Percentiles rank a stretch among this genome's conserved stretches.
Conservation (phyloP, 2,329 filamentous ascomycete species). For the Alternaria burnsii region DNA sequence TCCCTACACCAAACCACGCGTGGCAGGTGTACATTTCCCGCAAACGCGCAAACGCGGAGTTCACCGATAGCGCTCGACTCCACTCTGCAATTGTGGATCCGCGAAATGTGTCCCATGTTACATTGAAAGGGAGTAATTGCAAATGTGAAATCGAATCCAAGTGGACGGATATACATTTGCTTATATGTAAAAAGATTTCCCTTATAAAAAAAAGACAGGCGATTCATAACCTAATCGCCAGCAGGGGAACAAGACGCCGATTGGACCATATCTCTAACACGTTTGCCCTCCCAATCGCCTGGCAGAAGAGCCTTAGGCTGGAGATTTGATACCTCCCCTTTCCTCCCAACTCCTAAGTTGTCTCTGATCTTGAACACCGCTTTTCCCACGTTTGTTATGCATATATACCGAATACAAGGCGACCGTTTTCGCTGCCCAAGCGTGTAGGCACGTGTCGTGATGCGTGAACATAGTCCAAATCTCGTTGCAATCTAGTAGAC, state of each 20-base stretch:
- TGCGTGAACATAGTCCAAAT: conserved; percentile 54
- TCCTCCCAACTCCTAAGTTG: background rate
- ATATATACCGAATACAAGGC: conserved; percentile 33
- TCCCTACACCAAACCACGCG: conserved; percentile 18
- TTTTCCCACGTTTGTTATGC: conserved; percentile 13
- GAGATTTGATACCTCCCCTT: background rate
- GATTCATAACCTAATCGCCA: conserved; percentile 31
- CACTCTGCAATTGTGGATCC: conserved; percentile 14
- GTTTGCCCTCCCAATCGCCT: background rate
- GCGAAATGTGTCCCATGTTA: background rate
- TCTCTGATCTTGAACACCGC: background rate
- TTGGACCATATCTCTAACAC: background rate
- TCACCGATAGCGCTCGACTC: conserved; percentile 24
- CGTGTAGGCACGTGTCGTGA: conserved; percentile 28
- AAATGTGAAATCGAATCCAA: background rate
- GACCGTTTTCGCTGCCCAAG: conserved; percentile 23
- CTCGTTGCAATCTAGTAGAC: conserved; percentile 73
- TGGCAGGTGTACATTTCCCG: conserved; percentile 22
- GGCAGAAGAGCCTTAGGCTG: background rate
- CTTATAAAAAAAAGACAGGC: conserved; percentile 5
- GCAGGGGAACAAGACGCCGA: conserved; percentile 1
- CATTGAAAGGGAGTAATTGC: background rate
- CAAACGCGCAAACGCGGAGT: conserved; percentile 18
- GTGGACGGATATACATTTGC: background rate
- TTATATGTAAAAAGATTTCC: background rate